Evolutionary conservation across 2,329 filamentous ascomycete genomes (phyloP), one percentile per base, ranked within the genome.

Genomic region (Penicillium verrucosum): DNA sequence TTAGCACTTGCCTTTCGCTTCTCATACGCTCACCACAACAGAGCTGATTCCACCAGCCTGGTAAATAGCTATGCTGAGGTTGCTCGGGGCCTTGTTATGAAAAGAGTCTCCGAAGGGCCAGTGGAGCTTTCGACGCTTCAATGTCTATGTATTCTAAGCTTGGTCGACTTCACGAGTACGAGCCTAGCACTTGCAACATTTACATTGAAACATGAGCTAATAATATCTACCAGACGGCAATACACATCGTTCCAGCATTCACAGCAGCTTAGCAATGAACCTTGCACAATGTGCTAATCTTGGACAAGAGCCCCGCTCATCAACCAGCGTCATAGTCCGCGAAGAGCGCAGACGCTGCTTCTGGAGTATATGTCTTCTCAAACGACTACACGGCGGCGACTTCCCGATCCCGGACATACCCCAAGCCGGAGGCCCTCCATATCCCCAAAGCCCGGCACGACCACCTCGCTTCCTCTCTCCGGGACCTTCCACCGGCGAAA

Each of bases 1-100:
- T 62, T 81, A 30, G 75, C 78, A 3, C 59, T 82, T 38, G 71
- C 73, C 1, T 66, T 75, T 3, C 73, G 80, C 4, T 82, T 81
- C 54, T 70, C 69, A 1, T 66, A 72, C 16, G 45, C 63, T 4
- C 61, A 69, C 40, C 59, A 61, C 16, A 60, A 60, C 30, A 56
- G 57, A 2, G 63, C 60, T 16, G 63, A 69, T 25, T 54, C 66
- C 8, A 57, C 66, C 1, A 62, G 60, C 25, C 59, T 70, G 42
- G 68, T 73, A 11, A 70, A 68, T 48, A 68, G 70, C n/a, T 77
- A 75, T 63, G 68, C 73, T 2, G 75, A 74, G 50, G 63, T 69
- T 21, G 71, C 73, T 8, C 66, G 74, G 23, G 66, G 65, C 2
- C 61, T 76, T 10, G 72, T 77, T 9, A 76, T 76, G 70, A 70